Evolutionary conservation across 2,329 filamentous ascomycete species (phyloP).

Genomic region (Chaetothyriales sp.): DNA sequence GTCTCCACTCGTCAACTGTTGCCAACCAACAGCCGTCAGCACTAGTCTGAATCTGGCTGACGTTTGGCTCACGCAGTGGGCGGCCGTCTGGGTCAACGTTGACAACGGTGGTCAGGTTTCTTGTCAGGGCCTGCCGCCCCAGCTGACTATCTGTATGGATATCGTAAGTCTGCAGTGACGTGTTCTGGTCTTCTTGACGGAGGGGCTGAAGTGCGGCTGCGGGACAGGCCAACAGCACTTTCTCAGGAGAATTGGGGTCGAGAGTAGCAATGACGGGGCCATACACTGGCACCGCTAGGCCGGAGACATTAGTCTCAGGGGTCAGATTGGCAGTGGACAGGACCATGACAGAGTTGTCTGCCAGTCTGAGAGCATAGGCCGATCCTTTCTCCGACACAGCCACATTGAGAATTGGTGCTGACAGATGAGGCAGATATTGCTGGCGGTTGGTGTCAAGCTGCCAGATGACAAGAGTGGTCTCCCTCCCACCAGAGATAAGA

Average conservation of each 20-base stretch:
- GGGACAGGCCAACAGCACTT: conserved; percentile 53
- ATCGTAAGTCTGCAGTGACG: conserved; percentile 64
- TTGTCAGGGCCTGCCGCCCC: conserved; percentile 72
- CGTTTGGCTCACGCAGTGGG: conserved; percentile 59
- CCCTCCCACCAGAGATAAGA: conserved; percentile 77
- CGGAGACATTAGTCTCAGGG: conserved; percentile 56
- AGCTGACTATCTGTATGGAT: conserved; percentile 62
- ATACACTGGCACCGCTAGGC: conserved; percentile 35
- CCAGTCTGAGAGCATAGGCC: conserved; percentile 69
- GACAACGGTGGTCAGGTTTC: conserved; percentile 71
- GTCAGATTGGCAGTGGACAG: conserved; percentile 79
- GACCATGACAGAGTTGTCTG: conserved; percentile 84
- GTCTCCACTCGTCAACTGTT: conserved; percentile 81
- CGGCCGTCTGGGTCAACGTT: conserved; percentile 59
- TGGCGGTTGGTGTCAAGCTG: conserved; percentile 74
- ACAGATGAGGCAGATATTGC: conserved; percentile 79
- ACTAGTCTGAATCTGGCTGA: conserved; percentile 61
- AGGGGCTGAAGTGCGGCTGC: conserved; percentile 35
- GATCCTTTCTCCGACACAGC: conserved; percentile 65
- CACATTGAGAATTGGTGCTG: conserved; percentile 69
- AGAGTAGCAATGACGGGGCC: conserved; percentile 42
- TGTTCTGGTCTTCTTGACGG: neutral
- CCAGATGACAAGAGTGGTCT: conserved; percentile 83
- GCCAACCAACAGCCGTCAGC: conserved; percentile 77
- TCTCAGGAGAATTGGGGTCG: conserved; percentile 47